phyloP scores from a whole-genome alignment of 306 rosid species.

The Mimosa pudica region DNA sequence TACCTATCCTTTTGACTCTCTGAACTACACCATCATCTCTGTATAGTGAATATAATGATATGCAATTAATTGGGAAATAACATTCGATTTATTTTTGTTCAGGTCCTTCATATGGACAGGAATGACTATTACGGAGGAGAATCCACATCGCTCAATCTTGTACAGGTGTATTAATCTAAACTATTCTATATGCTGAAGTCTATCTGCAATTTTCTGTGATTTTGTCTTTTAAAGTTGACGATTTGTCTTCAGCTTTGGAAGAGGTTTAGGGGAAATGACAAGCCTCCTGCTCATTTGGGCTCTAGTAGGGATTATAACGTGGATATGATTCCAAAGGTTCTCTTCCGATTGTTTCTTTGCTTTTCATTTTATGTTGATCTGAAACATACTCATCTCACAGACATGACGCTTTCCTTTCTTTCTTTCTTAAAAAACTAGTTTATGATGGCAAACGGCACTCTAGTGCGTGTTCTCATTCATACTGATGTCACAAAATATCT shows the following conservation, averaged over 20 bases:
- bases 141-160: constrained; percentile 87
- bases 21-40: neutral
- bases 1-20: neutral
- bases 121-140: constrained; percentile 97
- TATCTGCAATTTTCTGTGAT: neutral
- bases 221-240: constrained; percentile 9
- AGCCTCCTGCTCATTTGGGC: constrained; percentile 87
- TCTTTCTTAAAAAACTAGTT: constrained; percentile 46
- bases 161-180: constrained; percentile 57
- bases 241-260: constrained; percentile 78
- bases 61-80: neutral
- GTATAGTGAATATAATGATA: neutral
- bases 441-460: constrained; percentile 96
- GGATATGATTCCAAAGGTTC: constrained; percentile 96
- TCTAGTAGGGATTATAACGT: constrained; percentile 94
- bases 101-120: constrained; percentile 98
- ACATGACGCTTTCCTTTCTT: constrained; percentile 2
- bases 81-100: constrained; percentile 13
- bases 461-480: constrained; percentile 94
- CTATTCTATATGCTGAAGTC: neutral
- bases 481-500: constrained; percentile 96
- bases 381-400: neutral
- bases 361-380: neutral
- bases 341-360: constrained; percentile 1
- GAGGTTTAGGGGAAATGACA: constrained; percentile 82